phyloP scores from a whole-genome alignment of 139 green algal genomes.

The Pleodorina starrii region DNA sequence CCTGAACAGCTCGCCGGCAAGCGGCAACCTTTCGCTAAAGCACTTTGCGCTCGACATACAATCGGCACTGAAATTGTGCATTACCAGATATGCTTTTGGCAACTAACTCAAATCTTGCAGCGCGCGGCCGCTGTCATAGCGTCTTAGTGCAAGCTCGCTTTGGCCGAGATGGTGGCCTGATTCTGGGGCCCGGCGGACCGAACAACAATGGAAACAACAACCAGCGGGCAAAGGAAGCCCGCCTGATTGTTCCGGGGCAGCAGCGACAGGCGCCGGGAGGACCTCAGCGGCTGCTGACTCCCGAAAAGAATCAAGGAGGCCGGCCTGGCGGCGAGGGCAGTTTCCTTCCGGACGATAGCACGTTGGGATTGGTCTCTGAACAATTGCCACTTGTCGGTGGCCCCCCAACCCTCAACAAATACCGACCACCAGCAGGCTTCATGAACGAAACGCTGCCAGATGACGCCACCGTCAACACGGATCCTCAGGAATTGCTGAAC shows the following conservation, averaged over 20 bases:
- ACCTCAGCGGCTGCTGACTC: slow-evolving; percentile 4
- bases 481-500: slow-evolving; percentile 67
- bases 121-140: not conserved
- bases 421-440: slow-evolving; percentile 83
- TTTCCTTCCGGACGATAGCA: slow-evolving; percentile 43
- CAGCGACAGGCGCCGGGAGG: not conserved
- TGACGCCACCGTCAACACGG: not conserved
- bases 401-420: slow-evolving; percentile 57
- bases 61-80: no score
- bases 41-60: no score
- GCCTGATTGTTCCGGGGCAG: slow-evolving; percentile 32
- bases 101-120: not conserved
- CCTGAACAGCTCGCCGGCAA: no score
- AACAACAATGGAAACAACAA: not conserved
- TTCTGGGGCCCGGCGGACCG: not conserved
- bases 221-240: not conserved
- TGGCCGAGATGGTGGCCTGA: slow-evolving; percentile 31
- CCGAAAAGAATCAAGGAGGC: slow-evolving; percentile 9
- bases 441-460: slow-evolving; percentile 73
- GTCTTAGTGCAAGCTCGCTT: slow-evolving; percentile 28
- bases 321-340: not conserved
- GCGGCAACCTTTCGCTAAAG: no score
- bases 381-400: not conserved
- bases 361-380: slow-evolving; percentile 18
- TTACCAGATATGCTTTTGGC: not conserved